Conservation (phyloP, 306 rosid genomes). For the Begonia fuchsioides region DNA sequence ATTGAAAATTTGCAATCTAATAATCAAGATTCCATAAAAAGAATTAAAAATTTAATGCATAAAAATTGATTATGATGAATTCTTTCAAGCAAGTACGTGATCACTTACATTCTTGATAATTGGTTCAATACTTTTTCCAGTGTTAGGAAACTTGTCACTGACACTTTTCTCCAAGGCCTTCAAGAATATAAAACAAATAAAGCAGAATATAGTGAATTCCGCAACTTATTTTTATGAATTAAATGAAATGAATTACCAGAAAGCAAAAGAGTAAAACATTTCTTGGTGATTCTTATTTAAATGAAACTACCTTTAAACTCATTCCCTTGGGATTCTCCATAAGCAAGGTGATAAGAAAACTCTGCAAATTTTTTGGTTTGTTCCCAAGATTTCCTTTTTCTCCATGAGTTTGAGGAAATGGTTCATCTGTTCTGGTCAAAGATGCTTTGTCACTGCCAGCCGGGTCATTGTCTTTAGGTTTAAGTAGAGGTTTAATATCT, state of each 20-base stretch:
- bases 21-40: constrained; percentile 27
- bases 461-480: constrained; percentile 37
- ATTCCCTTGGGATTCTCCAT: constrained; percentile 76
- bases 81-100: constrained; percentile 8
- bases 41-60: constrained; percentile 18
- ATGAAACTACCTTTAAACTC: constrained; percentile 42
- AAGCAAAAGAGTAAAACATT: constrained; percentile 3
- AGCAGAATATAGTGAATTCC: neutral
- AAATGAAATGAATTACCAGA: constrained; percentile 4
- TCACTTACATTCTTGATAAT: constrained; percentile 60
- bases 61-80: constrained; percentile 8
- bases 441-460: constrained; percentile 40
- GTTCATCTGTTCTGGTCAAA: constrained; percentile 7
- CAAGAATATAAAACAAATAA: constrained; percentile 11
- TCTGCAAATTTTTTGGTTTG: constrained; percentile 57
- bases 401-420: constrained; percentile 28
- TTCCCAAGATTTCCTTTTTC: constrained; percentile 44
- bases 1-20: constrained; percentile 73
- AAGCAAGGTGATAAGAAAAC: constrained; percentile 48
- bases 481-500: constrained; percentile 37
- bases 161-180: constrained; percentile 82
- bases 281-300: constrained; percentile 1
- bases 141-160: constrained; percentile 54
- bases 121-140: constrained; percentile 55
- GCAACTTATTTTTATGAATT: neutral